Evolutionary conservation across 306 rosid species (phyloP), one percentile per base, ranked within the genome.

Genomic region (Calophaca sinica): DNA sequence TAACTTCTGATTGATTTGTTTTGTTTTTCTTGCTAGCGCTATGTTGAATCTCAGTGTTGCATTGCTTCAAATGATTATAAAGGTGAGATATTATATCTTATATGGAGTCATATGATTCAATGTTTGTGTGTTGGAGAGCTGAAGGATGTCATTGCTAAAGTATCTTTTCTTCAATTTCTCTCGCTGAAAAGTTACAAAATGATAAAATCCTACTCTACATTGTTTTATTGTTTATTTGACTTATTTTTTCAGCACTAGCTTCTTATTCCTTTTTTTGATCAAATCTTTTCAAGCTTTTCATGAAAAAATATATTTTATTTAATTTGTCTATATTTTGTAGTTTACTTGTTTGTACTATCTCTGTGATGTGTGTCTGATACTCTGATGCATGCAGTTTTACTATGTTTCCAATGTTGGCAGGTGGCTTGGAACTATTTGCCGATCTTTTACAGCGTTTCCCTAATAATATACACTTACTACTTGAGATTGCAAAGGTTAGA

Each of bases 381-480:
- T 63, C 38, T 70, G 67, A 73, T 29, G 48, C 70, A 54, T 54
- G 61, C 51, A 48, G 20, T 79, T 79, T 72, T 62, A 50, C 70
- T 13, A 12, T 35, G 28, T 50, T 52, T 66, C 61, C 57, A 77
- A 66, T 76, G 28, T 70, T 75, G 87, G 87, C 89, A 96, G 99
- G 98, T 85, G 98, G 96, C 80, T 86, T 92, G 89, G 99, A 96
- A 80, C 86, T 85, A 70, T 89, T 87, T 81, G 72, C 83, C 28
- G 99, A 96, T 81, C 96, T 96, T 68, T 86, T 89, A 73, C 98
- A 90, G 80, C 98, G 99, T 74, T 96, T 92, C 83, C 99, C 99
- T 42, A 90, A 89, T 82, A 96, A 96, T 78, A 60, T 59, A 80
- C 97, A 96, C 84, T 80, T 96, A 69, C 75, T 96, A 70, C 99